Base-by-base conservation (phyloP, 495 filamentous ascomycete species). In the Durotheca rogersii region DNA sequence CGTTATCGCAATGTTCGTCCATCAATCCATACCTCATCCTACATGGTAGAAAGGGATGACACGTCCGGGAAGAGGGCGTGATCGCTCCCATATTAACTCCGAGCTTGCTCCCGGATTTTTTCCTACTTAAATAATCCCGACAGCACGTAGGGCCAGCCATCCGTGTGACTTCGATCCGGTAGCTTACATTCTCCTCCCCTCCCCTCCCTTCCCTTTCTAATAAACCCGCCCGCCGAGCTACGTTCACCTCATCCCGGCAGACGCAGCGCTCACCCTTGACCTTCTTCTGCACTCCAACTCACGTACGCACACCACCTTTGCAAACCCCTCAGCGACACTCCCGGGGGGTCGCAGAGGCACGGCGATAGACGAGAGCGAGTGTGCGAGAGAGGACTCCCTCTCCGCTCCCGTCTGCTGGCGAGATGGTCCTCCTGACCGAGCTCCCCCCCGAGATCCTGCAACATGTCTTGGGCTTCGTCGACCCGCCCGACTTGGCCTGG, bases 371-470 rank as follows among this genome's bases (percentile, higher is more conserved):
- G 12, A 29, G 39, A 9, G 7, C 12, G 33, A 43, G 44, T 32
- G 40, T 25, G 39, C 6, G 18, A 29, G 11, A 12, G 20, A 18
- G 31, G n/a, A 41, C 12, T 16, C 5, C 14, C 17, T 41, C 47
- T 27, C 34, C 23, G 23, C 9, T 47, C 27, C 4, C 35, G 12
- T 30, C 41, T 25, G 6, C 7, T 23, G 12, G 27, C 15, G 49
- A 25, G 29, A 72, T 69, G 67, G 57, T 52, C 11, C 49, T 49
- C 33, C 41, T 75, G 1, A 68, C 63, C 6, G 64, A 69, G n/a
- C 69, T 81, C 6, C 78, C 77, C 4, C 70, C 75, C n/a, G 82
- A 85, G 64, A 72, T 83, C 35, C 51, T 84, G 19, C 76, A 82
- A 50, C 65, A 71, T 48, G 77, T 86, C 44, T 66, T 86, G 31